These are phyloP conservation scores for Cucurbita pepo DNA, from an alignment of 306 rosid species.

Conservation along the genomic window DNA sequence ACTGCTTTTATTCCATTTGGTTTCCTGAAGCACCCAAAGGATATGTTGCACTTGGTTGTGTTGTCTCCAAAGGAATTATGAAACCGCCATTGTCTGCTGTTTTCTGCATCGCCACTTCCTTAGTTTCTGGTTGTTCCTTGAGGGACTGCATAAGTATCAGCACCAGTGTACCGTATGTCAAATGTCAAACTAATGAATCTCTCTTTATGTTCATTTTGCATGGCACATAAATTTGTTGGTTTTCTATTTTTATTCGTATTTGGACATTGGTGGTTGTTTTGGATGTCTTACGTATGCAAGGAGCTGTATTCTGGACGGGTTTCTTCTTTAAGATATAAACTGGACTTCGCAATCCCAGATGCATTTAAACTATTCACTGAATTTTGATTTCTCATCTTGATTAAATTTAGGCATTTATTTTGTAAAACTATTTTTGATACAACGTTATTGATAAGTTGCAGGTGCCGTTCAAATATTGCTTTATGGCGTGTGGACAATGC, in stretches of 20 bases:
- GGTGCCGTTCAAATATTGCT: conserved; percentile 35
- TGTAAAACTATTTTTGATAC: not conserved
- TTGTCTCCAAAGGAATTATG: conserved; percentile 50
- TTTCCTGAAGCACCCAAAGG: conserved; percentile 91
- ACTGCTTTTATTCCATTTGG: conserved; percentile 60
- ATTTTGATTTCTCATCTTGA: not conserved
- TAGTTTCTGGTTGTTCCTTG: conserved; percentile 58
- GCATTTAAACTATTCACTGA: not conserved
- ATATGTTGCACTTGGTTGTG: conserved; percentile 86
- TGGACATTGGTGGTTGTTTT: not conserved
- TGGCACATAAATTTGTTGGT: not conserved
- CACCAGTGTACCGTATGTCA: conserved; percentile 41
- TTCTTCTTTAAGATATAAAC: not conserved
- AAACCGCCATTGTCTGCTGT: conserved; percentile 66
- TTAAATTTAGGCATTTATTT: not conserved
- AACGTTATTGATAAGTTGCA: conserved; percentile 21
- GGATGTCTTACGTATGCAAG: not conserved
- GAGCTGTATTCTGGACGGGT: not conserved
- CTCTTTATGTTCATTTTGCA: not conserved
- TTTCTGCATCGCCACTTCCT: conserved; percentile 61
- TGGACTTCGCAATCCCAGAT: not conserved
- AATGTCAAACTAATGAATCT: not conserved
- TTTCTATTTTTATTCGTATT: not conserved
- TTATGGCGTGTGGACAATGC: conserved; percentile 92
- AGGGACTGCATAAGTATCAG: conserved; percentile 65